A percentile compares a stretch with the other conserved stretches of the same genome.
These are phyloP conservation scores for Termitomyces sp. DNA, from an alignment of 768 basidiomycete species.

Conservation along the genomic window DNA sequence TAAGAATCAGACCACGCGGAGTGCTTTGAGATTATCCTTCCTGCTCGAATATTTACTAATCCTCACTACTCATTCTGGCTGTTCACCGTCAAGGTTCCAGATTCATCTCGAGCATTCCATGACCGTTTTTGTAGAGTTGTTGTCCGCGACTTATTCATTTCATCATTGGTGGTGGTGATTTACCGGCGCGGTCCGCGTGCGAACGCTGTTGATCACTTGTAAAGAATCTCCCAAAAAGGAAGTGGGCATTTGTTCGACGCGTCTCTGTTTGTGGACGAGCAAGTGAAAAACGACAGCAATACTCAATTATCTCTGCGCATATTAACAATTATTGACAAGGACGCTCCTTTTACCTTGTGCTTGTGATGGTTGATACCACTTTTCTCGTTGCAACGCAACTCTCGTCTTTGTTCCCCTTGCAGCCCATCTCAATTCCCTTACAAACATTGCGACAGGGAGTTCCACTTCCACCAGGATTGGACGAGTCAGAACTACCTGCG, in stretches of 20 bases:
- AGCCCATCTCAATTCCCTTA: slow-evolving; percentile 45
- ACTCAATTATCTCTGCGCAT: not conserved
- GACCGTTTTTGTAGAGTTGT: not conserved
- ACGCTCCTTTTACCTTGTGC: not conserved
- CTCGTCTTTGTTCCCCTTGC: slow-evolving; percentile 55
- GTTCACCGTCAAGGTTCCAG: not conserved
- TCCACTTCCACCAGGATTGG: slow-evolving; percentile 38
- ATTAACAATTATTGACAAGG: not conserved
- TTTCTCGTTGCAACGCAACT: slow-evolving; percentile 55
- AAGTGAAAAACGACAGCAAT: not conserved
- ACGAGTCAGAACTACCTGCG: slow-evolving; percentile 40
- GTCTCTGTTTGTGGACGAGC: slow-evolving; percentile 1
- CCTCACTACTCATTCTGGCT: not conserved
- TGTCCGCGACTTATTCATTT: too few relatives aligned
- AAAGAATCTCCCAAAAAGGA: slow-evolving; percentile 6
- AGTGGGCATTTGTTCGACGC: slow-evolving; percentile 10
- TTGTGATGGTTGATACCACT: slow-evolving; percentile 24
- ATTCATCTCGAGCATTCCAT: not conserved
- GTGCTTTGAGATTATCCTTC: not conserved
- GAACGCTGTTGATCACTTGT: too few relatives aligned
- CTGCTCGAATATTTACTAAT: not conserved
- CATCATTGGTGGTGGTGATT: too few relatives aligned
- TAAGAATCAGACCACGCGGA: not conserved
- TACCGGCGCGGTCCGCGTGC: too few relatives aligned
- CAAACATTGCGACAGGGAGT: slow-evolving; percentile 54